These are phyloP conservation scores for Blastomyces silverae DNA, from an alignment of 2,329 filamentous ascomycete species.

Conservation along the genomic window DNA sequence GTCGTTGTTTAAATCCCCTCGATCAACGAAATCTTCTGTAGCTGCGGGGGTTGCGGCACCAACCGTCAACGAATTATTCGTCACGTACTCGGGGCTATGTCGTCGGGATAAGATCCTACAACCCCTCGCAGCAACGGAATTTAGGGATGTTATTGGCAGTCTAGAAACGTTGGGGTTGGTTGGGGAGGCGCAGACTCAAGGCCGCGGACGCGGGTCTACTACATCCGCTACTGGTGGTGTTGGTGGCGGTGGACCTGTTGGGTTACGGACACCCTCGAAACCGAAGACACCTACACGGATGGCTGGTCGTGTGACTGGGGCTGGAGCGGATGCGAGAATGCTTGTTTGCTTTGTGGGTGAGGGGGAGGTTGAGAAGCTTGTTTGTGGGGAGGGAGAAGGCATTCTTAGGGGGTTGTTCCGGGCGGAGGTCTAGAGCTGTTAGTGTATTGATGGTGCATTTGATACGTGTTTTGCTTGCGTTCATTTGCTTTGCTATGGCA, in stretches of 20 bases:
- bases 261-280: conserved; percentile 34
- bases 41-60: conserved; percentile 53
- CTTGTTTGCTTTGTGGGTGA: conserved; percentile 74
- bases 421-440: conserved; percentile 24
- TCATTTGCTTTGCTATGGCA: neutral
- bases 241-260: neutral
- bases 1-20: conserved; percentile 56
- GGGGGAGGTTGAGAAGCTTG: conserved; percentile 66
- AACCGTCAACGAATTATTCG: conserved; percentile 75
- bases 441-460: conserved; percentile 17
- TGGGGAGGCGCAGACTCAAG: conserved; percentile 57
- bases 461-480: neutral
- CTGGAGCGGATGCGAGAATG: conserved; percentile 61
- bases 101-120: conserved; percentile 82
- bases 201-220: conserved; percentile 44
- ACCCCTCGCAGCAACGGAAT: conserved; percentile 83
- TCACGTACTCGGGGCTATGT: conserved; percentile 75
- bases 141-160: conserved; percentile 83
- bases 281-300: neutral
- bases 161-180: conserved; percentile 82
- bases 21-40: conserved; percentile 31
- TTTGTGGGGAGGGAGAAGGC: conserved; percentile 50
- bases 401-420: conserved; percentile 40
- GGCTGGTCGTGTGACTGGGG: neutral
- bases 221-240: conserved; percentile 18